Evolutionary conservation across 2,329 filamentous ascomycete genomes (phyloP).

Genomic region (Blastomyces gilchristii): DNA sequence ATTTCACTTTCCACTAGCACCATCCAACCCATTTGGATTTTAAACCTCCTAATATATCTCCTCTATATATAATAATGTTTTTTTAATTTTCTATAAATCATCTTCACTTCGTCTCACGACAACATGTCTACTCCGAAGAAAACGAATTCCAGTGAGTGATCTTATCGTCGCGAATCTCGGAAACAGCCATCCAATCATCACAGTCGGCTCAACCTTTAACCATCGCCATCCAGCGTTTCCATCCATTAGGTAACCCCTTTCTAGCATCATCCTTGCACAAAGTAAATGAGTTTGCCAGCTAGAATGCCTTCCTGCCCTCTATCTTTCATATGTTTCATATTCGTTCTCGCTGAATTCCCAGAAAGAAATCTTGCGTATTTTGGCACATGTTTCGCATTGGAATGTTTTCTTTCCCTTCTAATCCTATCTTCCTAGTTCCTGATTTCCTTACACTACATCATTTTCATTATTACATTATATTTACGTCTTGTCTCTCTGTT

Average conservation of each 20-base stretch:
- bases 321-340: background rate
- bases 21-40: slow-evolving; percentile 62
- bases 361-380: background rate
- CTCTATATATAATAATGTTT: slow-evolving; percentile 2
- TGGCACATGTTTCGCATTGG: background rate
- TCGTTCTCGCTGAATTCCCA: background rate
- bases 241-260: background rate
- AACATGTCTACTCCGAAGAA: background rate
- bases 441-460: background rate
- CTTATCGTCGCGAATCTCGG: background rate
- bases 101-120: background rate
- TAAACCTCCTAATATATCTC: slow-evolving; percentile 26
- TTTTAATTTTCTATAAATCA: background rate
- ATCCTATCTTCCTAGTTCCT: background rate
- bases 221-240: background rate
- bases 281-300: background rate
- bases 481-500: background rate
- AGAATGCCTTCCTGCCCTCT: background rate
- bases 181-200: background rate
- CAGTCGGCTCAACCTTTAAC: background rate
- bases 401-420: background rate
- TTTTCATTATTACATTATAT: background rate
- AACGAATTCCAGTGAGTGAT: background rate
- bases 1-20: slow-evolving; percentile 38
- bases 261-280: background rate